Percentiles rank a stretch among this genome's conserved stretches.
phyloP scores from a whole-genome alignment of 305 asterid genomes.

The Fraxinus baroniana region DNA sequence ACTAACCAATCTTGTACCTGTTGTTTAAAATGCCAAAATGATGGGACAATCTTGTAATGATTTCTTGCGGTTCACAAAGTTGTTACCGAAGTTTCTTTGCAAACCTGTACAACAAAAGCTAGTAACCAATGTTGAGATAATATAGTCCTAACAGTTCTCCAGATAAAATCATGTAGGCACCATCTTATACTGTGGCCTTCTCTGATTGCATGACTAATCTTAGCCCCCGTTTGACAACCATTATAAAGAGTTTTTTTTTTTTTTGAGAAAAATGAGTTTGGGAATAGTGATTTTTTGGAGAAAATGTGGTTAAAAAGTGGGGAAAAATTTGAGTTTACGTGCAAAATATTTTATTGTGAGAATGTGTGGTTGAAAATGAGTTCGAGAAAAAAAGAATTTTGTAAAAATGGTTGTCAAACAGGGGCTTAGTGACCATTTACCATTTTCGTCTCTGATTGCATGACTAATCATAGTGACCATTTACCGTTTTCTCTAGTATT shows the following conservation, averaged over 20 bases:
- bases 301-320: too few relatives aligned
- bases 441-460: background rate
- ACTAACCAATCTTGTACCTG: background rate
- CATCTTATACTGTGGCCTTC: background rate
- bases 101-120: background rate
- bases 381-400: too few relatives aligned
- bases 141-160: slow-evolving; percentile 11
- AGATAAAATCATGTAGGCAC: background rate
- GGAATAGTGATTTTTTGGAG: too few relatives aligned
- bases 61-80: background rate
- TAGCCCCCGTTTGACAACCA: background rate
- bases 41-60: background rate
- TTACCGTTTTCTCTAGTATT: background rate
- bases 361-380: background rate
- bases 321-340: background rate
- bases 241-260: too few relatives aligned
- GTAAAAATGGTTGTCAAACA: too few relatives aligned
- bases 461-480: background rate
- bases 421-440: too few relatives aligned
- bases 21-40: background rate
- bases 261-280: too few relatives aligned
- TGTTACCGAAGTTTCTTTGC: background rate
- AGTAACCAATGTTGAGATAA: background rate
- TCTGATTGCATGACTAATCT: background rate
- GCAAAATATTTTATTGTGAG: background rate